Evolutionary conservation across 1,284 basidiomycete species (phyloP).

Genomic region (Abortiporus biennis): DNA sequence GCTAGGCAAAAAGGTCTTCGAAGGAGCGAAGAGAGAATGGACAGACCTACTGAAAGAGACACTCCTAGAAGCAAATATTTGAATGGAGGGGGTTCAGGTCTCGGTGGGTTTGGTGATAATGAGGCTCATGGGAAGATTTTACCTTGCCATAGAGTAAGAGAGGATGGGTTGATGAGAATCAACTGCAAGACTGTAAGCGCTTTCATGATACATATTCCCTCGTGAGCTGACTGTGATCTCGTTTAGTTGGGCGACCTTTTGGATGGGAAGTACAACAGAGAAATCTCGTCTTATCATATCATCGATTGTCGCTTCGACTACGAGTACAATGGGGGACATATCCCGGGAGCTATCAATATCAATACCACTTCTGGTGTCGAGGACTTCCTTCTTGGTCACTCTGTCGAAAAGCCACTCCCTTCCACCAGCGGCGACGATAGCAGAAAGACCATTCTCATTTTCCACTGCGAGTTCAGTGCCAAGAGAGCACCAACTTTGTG

Average conservation of each 20-base stretch:
- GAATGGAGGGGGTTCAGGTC: constrained; percentile 23
- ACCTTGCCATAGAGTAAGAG: constrained; percentile 89
- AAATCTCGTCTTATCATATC: constrained; percentile 69
- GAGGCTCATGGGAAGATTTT: constrained; percentile 90
- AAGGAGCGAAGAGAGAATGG: constrained; percentile 13
- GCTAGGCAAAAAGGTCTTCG: constrained; percentile 42
- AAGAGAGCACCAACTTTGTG: constrained; percentile 96
- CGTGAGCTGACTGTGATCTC: neutral
- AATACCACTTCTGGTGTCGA: constrained; percentile 82
- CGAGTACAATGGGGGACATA: constrained; percentile 92
- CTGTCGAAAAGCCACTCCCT: constrained; percentile 59
- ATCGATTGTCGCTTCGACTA: constrained; percentile 99
- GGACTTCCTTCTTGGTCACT: constrained; percentile 65
- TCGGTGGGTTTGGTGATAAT: constrained; percentile 80
- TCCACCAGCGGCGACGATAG: constrained; percentile 75
- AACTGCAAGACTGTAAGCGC: constrained; percentile 67
- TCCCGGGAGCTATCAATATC: constrained; percentile 89
- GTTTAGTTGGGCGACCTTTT: constrained; percentile 69
- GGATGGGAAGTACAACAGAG: constrained; percentile 61
- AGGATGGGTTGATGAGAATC: constrained; percentile 95
- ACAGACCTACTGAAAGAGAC: constrained; percentile 18
- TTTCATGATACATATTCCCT: neutral
- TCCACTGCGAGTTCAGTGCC: constrained; percentile 97
- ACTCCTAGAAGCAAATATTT: constrained; percentile 31
- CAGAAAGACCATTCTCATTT: constrained; percentile 83